Base-by-base conservation (phyloP, 2,329 filamentous ascomycete genomes). In the Rhynchosporium graminicola region DNA sequence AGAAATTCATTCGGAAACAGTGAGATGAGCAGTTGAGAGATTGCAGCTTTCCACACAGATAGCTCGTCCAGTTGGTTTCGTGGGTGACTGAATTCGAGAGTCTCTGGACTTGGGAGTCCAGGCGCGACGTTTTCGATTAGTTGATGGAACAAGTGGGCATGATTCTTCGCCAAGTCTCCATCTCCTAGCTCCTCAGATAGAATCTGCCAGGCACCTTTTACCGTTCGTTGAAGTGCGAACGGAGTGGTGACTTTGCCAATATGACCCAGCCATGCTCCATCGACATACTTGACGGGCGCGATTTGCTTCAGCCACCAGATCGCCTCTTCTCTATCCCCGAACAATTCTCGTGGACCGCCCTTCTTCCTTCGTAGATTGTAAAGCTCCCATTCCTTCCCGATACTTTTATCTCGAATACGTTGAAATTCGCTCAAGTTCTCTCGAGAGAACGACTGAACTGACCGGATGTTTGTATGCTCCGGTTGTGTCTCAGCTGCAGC, bases 111-210 rank as follows among this genome's bases (percentile, higher is more conserved):
- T 15, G 66, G 66, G 5, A 69, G 47, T 3, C 66, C 65, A 0
- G 72, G 69, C 31, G 73, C 75, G 5, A 73, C 66, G 7, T 61
- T 65, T 51, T 71, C 60, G 13, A 76, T 64, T 3, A 77, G 67
- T 42, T 73, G 40, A 4, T 69, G 65, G 58, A 75, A 77, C 31
- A 77, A 52, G 42, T 67, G 58, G 0, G 80, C 78, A 61, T 83
- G 80, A 61, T 82, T 77, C 68, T 80, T 78, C 10, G 70, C 68
- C 6, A 77, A 63, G 63, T 82, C 76, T 0, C 80, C 81, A 65
- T 82, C 78, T 0, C 80, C 81, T 5, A 82, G 72, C 64, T 83
- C 81, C 64, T 83, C 80, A 0, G 78, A 79, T 57, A 82, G 72
- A 6, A 81, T 75, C 64, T 80, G 80, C 80, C 80, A 82, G 3